Base-by-base conservation (phyloP, 2,329 filamentous ascomycete genomes). In the Sporothrix inflata region DNA sequence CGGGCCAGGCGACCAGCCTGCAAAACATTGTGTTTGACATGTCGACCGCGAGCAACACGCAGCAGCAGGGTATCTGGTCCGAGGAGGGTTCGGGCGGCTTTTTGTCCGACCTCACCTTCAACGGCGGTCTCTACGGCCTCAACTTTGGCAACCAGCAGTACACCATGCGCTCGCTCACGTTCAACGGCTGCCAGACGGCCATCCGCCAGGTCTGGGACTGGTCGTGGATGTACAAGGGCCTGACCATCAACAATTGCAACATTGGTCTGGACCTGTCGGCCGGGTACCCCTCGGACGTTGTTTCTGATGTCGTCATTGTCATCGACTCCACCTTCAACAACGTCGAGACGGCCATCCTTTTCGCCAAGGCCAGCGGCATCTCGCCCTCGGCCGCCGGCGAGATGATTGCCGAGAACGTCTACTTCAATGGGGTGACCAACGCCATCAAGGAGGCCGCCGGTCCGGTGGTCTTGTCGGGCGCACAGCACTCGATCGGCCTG, bases 201-300 rank as follows among this genome's bases (percentile, higher is more conserved):
- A 88, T 93, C 72, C 87, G 85, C 79, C 89, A 92, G 84, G 86
- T 90, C 74, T 94, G 91, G 91, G 88, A 91, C 79, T 94, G 91
- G 91, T 87, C 88, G 3, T 93, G 90, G 89, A 90, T 88, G 11
- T 92, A 92, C 83, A 91, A 91, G 81, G 88, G 86, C 40, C 77
- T 92, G 30, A 82, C 80, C 34, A 87, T 93, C 80, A 85, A 88
- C 77, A 85, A 90, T 77, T 91, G 90, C 78, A 82, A 82, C 9
- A 83, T 91, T 53, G 91, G 90, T n/a, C 83, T 93, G 72, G 89
- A 92, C 77, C 90, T 93, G 85, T 86, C 86, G 11, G 85, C 70
- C 1, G 66, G 84, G 68, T 81, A 83, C 69, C 82, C 80, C 24
- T 61, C 47, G 68, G 79, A 80, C 21, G 34, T 65, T 11, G 84